A percentile compares a stretch with the other conserved stretches of the same genome.
Conservation (phyloP, 2,329 filamentous ascomycete genomes). For the Coniochaeta prunicola region DNA sequence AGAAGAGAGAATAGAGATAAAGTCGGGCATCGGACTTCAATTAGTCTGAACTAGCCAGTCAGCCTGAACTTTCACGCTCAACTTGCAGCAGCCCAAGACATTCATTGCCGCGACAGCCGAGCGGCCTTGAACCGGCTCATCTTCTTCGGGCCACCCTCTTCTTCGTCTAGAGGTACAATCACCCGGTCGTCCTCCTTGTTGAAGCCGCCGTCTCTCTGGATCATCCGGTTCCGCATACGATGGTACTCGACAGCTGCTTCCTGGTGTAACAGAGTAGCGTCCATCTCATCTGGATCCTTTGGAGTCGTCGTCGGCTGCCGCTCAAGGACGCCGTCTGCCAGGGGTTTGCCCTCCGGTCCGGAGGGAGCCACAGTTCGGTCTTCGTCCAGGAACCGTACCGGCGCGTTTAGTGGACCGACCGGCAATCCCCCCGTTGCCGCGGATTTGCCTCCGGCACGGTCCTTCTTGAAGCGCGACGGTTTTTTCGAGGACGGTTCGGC, state of each 20-base stretch:
- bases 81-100: background rate
- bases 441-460: conserved; percentile 15
- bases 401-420: conserved; percentile 35
- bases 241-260: conserved; percentile 82
- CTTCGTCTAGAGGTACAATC: conserved; percentile 56
- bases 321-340: conserved; percentile 56
- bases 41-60: background rate
- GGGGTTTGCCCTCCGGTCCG: conserved; percentile 44
- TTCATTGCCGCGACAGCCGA: conserved; percentile 46
- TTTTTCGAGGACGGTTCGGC: conserved; percentile 25
- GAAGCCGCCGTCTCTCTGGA: conserved; percentile 78
- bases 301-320: conserved; percentile 30
- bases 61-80: background rate
- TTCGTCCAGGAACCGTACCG: conserved; percentile 29
- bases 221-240: conserved; percentile 72
- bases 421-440: conserved; percentile 15
- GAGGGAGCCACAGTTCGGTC: conserved; percentile 20
- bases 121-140: conserved; percentile 71
- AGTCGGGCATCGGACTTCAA: background rate
- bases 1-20: background rate
- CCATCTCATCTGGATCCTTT: conserved; percentile 55
- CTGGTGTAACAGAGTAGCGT: conserved; percentile 64
- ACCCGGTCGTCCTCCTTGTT: conserved; percentile 61
- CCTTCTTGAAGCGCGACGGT: conserved; percentile 46
- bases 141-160: conserved; percentile 53